phyloP scores from a whole-genome alignment of 768 basidiomycete species.

The Boletus sensibilis region DNA sequence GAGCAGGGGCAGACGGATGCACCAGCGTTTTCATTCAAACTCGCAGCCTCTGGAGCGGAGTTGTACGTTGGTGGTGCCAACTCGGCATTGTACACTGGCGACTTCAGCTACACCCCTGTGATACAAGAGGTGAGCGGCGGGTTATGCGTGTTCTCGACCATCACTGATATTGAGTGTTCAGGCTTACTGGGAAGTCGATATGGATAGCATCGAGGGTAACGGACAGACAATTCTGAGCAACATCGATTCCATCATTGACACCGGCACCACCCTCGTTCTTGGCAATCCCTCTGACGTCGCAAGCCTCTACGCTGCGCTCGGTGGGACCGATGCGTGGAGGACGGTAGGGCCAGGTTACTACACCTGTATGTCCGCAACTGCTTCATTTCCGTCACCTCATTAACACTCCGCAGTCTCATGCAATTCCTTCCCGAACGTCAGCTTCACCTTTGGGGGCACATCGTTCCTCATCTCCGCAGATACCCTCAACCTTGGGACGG shows the following conservation, averaged over 20 bases:
- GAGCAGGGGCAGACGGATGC: slow-evolving; percentile 32
- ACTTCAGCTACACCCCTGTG: slow-evolving; percentile 35
- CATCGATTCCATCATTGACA: slow-evolving; percentile 18
- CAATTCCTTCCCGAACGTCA: slow-evolving; percentile 22
- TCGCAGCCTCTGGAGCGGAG: slow-evolving; percentile 41
- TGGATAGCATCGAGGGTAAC: slow-evolving; percentile 5
- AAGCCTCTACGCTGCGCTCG: slow-evolving; percentile 22
- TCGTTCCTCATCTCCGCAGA: slow-evolving; percentile 31
- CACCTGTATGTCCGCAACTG: slow-evolving; percentile 26
- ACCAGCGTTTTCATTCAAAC: slow-evolving; percentile 47
- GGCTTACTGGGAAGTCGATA: slow-evolving; percentile 22
- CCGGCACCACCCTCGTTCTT: slow-evolving; percentile 21
- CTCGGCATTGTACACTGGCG: slow-evolving; percentile 41
- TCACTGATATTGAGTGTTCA: background rate
- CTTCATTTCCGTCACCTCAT: background rate
- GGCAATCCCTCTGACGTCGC: slow-evolving; percentile 10
- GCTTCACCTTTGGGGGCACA: slow-evolving; percentile 39
- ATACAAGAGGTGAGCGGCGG: slow-evolving; percentile 5
- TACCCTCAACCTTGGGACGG: slow-evolving; percentile 40
- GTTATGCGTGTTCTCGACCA: background rate
- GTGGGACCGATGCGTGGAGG: slow-evolving; percentile 22
- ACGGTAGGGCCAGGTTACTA: slow-evolving; percentile 31
- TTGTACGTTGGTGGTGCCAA: slow-evolving; percentile 55
- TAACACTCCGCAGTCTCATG: slow-evolving; percentile 28
- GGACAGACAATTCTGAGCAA: slow-evolving; percentile 2